Percentiles rank a stretch among this genome's conserved stretches.
Evolutionary conservation across 331 rosid genomes (phyloP).

Genomic region (Quercus tomentella): DNA sequence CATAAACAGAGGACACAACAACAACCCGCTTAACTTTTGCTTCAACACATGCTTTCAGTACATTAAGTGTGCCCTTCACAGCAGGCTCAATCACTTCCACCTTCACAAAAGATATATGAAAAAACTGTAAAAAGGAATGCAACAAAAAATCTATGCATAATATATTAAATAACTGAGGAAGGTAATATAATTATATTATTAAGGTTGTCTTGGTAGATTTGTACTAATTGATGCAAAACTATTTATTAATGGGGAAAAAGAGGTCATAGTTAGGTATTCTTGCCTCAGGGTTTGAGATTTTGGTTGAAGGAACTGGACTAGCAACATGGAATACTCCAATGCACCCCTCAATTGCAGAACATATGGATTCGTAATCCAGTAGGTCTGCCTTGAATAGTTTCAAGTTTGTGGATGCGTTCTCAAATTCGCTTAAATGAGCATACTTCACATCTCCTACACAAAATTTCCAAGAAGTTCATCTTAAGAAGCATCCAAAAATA

Average conservation of each 20-base stretch:
- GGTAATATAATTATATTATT: background rate
- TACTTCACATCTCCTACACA: slow-evolving; percentile 48
- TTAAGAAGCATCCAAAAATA: background rate
- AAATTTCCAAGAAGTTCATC: background rate
- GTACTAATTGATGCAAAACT: background rate
- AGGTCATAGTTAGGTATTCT: background rate
- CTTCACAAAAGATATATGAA: slow-evolving; percentile 31
- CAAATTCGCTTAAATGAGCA: slow-evolving; percentile 46
- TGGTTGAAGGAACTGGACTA: slow-evolving; percentile 66
- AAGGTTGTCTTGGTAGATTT: background rate
- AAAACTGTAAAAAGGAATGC: too few species aligned
- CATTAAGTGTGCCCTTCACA: slow-evolving; percentile 68
- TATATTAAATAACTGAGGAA: background rate
- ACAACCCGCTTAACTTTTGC: slow-evolving; percentile 71
- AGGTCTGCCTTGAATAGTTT: slow-evolving; percentile 59
- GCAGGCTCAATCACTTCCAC: slow-evolving; percentile 73
- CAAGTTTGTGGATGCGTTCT: slow-evolving; percentile 56
- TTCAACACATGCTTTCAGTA: slow-evolving; percentile 59
- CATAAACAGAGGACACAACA: slow-evolving; percentile 50
- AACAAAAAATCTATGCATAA: too few species aligned
- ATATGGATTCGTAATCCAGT: slow-evolving; percentile 48
- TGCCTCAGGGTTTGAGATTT: slow-evolving; percentile 62
- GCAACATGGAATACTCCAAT: slow-evolving; percentile 81
- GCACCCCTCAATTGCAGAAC: slow-evolving; percentile 58
- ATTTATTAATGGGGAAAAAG: background rate